These are phyloP conservation scores for Beauveria medogensis DNA, from an alignment of 2,329 filamentous ascomycete genomes.

Conservation along the genomic window DNA sequence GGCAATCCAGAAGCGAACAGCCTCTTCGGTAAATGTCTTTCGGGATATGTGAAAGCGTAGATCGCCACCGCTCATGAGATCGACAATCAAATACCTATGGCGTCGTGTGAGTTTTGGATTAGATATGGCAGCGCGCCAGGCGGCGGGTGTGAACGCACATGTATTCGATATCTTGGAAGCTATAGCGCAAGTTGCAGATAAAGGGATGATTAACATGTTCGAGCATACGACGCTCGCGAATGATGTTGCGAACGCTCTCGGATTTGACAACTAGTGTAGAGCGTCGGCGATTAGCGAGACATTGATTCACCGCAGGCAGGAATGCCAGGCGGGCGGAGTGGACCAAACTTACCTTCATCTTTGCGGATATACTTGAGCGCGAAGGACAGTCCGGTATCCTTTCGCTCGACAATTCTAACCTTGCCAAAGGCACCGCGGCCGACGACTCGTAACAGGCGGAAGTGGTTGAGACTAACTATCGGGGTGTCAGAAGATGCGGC, in stretches of 20 bases:
- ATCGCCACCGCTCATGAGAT: slow-evolving; percentile 96
- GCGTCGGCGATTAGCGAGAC: slow-evolving; percentile 18
- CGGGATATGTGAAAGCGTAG: slow-evolving; percentile 94
- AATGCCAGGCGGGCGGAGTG: not conserved
- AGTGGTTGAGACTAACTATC: slow-evolving; percentile 92
- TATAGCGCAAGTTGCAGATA: slow-evolving; percentile 96
- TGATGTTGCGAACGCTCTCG: slow-evolving; percentile 96
- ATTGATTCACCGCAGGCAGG: not conserved
- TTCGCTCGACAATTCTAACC: slow-evolving; percentile 95
- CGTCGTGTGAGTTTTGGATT: not conserved
- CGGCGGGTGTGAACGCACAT: slow-evolving; percentile 54
- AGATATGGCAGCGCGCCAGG: not conserved
- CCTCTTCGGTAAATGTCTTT: slow-evolving; percentile 96
- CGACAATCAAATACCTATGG: slow-evolving; percentile 86
- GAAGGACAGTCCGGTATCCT: slow-evolving; percentile 89
- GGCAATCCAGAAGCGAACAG: slow-evolving; percentile 93
- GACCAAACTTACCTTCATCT: slow-evolving; percentile 71
- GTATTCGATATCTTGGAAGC: slow-evolving; percentile 98
- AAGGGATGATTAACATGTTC: slow-evolving; percentile 97
- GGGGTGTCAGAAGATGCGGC: not conserved
- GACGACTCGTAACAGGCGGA: slow-evolving; percentile 87
- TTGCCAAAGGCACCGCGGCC: slow-evolving; percentile 98
- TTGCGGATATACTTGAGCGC: slow-evolving; percentile 97
- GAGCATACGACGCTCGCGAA: slow-evolving; percentile 93
- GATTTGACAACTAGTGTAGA: slow-evolving; percentile 73